Base-by-base conservation (phyloP, 495 filamentous ascomycete genomes). In the Cudoniella acicularis region DNA sequence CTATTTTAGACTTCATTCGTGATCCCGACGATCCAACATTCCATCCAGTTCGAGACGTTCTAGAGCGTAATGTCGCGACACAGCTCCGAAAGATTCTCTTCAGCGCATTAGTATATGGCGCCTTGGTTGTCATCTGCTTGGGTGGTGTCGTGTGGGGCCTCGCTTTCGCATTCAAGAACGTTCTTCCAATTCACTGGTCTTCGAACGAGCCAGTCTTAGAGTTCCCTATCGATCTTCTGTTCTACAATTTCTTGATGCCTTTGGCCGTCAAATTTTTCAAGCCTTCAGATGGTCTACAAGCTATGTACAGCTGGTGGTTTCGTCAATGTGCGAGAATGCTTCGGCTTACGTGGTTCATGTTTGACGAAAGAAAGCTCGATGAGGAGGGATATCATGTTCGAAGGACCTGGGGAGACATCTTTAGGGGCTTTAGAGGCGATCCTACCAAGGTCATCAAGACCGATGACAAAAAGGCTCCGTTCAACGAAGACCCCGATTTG, bases 1-100 rank as follows among this genome's bases (percentile, higher is more conserved):
- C 51, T n/a, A n/a, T 26, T 1, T 4, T 47, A 91, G 87, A 96
- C 75, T 99, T 99, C 72, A 98, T 99, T 64, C 88, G 94, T 45
- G 94, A 99, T 72, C 94, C 94, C 11, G 95, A 99, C 74, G 94
- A 99, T 70, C 94, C 94, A 30, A 97, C 91, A 16, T 98, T 99
- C 70, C 94, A 99, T 69, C 94, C 94, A 1, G 92, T 99, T 17
- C 87, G 94, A 18, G 94, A 99, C 74, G 94, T 99, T 6, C 81
- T 99, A 17, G 95, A 99, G 70, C 84, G 95, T 26, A 96, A 85
- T 66, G 89, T 99, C 43, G 83, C 89, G 6, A 96, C 90, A 0
- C 94, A 99, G 71, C 82, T 99, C 10, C 86, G 93, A 26, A 99
- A 99, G 75, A 99, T 99, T 30, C 82, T 89, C 1, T 97, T 97